Base-by-base conservation (phyloP, 1,139 yeast genomes). In the Candida sp. region DNA sequence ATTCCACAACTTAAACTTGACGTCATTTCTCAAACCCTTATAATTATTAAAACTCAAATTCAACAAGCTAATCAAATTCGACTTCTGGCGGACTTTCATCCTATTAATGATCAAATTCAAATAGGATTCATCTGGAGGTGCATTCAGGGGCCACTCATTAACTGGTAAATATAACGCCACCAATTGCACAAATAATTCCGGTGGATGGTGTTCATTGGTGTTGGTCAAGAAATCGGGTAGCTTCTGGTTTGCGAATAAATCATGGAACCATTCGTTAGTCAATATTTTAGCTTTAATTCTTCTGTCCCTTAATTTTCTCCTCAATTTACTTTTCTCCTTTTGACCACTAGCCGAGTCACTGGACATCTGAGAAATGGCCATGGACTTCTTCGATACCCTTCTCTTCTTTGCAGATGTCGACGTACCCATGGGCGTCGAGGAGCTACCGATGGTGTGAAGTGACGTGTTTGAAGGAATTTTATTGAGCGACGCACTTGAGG, bases 291-390 rank as follows among this genome's bases (percentile, higher is more conserved):
- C 62, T 49, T 63, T 63, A 23, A 63, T 63, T 32, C 57, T 53
- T 27, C 63, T 46, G 53, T 63, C 67, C 34, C 66, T 45, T 35
- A 54, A 43, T 49, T 59, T 63, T 31, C 67, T 49, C 47, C 66
- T 49, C 12, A 56, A 51, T 44, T 58, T 62, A 52, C 62, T 63
- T 45, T 55, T 59, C 32, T 62, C 65, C 35, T 54, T 55, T 43
- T 52, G 58, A 9, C 56, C 57, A 47, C 52, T 49, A 3, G 54
- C 53, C 9, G 53, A 49, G 41, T 50, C 52, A 31, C 52, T 51
- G 17, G 56, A 55, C 50, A 55, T 55, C 41, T 54, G 58, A 27
- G 56, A 52, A 41, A 53, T 44, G 3, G 58, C 58, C 54, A 43
- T 51, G 41, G 51, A 59, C 52, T 47, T 60, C 49, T 49, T 61